These are phyloP conservation scores for Ottelia alismoides DNA, from an alignment of 106 monocot genomes.

Conservation along the genomic window DNA sequence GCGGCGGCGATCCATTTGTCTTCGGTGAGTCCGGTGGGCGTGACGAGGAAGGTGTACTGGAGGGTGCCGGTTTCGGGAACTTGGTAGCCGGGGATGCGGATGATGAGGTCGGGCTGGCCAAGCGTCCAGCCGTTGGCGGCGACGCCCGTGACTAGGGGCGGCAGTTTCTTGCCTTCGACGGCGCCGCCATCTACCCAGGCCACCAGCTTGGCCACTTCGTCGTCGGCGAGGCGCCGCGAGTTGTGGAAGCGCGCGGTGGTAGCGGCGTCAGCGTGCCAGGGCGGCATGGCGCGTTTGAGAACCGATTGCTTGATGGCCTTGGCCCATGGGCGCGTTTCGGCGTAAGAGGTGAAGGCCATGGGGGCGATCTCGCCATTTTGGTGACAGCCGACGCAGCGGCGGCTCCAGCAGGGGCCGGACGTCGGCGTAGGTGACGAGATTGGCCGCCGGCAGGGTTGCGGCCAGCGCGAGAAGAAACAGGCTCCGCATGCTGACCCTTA, in stretches of 20 bases:
- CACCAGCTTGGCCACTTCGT: neutral
- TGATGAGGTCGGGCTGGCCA: neutral
- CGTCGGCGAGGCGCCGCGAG: neutral
- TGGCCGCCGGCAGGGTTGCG: too few relatives aligned
- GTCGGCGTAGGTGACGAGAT: too few relatives aligned
- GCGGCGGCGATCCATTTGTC: neutral
- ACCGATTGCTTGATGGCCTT: neutral
- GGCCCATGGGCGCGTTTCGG: neutral
- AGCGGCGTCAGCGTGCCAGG: neutral
- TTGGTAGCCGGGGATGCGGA: neutral
- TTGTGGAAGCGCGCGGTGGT: neutral
- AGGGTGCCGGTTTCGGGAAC: neutral
- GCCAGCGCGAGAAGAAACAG: too few relatives aligned
- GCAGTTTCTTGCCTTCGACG: neutral
- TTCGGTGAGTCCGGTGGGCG: neutral
- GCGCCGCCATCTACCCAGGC: neutral
- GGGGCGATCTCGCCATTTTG: neutral
- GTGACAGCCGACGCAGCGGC: neutral
- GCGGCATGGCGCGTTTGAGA: neutral
- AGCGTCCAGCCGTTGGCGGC: neutral
- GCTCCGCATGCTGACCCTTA: too few relatives aligned
- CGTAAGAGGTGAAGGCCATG: neutral
- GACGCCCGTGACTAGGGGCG: neutral
- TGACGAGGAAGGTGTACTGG: too few relatives aligned
- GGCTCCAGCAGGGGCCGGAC: too few relatives aligned